Base-by-base conservation (phyloP, 192 early-diverging fungal species). In the Entomortierella lignicola region DNA sequence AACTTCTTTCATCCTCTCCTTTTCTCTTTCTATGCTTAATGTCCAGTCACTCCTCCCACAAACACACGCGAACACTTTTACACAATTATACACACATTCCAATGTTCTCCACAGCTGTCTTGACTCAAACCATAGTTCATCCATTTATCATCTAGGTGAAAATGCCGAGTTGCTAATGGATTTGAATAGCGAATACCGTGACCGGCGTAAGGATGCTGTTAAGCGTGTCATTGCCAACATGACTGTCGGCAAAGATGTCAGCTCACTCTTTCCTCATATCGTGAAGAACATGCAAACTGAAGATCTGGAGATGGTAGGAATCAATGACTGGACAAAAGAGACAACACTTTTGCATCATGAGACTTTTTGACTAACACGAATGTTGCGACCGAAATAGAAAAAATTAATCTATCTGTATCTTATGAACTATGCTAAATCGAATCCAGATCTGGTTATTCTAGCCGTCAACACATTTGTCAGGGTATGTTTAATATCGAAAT, bases 261-360 rank as follows among this genome's bases (percentile, higher is more conserved):
- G 91, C 63, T 90, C 91, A 1, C 86, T 99, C 26, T 99, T 99
- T 60, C 93, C 97, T 0, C 97, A 99, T 67, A 96, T 99, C 21
- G 89, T 99, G 39, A 98, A 98, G 80, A 97, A 97, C 86, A 99
- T 99, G 98, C 96, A 98, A 81, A 98, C 97, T 2, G 97, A 98
- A 62, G 95, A 99, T 83, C 83, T 99, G 41, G 97, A 99, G 72
- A 79, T 79, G 75, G 75, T 79, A 79, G 34, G 34, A 26, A 21
- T 4, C 7, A 44, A 29, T 4, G 15, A 47, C 15, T 12, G 44
- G 34, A 37, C 10, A 10, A 37, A 37, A 37, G 34, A 37, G 26
- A 25, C 20, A 26, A 54, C 13, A 34, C 17, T 13, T 54, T n/a
- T n/a, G n/a, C n/a, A n/a, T n/a, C n/a, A n/a, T n/a, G n/a, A n/a